Conservation (phyloP, 2,329 filamentous ascomycete genomes). For the Microsporum ferrugineum region DNA sequence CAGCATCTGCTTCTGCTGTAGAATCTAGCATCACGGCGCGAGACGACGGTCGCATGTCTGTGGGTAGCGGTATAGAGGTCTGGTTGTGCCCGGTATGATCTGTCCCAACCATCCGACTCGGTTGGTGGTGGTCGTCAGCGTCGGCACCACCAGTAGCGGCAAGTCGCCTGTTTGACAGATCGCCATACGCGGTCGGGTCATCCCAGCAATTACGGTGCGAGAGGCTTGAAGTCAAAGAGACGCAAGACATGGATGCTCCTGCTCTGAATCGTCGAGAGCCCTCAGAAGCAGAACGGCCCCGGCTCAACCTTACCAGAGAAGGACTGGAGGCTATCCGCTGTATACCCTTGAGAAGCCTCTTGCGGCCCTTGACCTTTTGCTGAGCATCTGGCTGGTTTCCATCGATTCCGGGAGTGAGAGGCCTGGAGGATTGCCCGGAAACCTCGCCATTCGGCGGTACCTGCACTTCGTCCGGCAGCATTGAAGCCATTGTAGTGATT, state of each 20-base stretch:
- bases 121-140: slow-evolving; percentile 41
- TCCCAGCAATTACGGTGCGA: slow-evolving; percentile 44
- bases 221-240: slow-evolving; percentile 47
- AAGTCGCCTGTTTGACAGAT: slow-evolving; percentile 5
- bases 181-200: slow-evolving; percentile 28
- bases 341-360: slow-evolving; percentile 59
- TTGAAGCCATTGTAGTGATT: slow-evolving; percentile 19
- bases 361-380: slow-evolving; percentile 55
- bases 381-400: slow-evolving; percentile 13
- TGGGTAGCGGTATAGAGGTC: slow-evolving; percentile 52
- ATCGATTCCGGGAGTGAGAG: neutral
- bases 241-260: slow-evolving; percentile 55
- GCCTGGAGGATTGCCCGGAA: neutral
- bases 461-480: slow-evolving; percentile 21
- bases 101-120: slow-evolving; percentile 45
- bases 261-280: slow-evolving; percentile 49
- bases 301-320: slow-evolving; percentile 53
- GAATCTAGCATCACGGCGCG: slow-evolving; percentile 20
- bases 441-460: slow-evolving; percentile 25
- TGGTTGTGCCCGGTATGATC: slow-evolving; percentile 31
- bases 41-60: slow-evolving; percentile 44
- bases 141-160: slow-evolving; percentile 26
- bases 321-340: slow-evolving; percentile 74
- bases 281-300: slow-evolving; percentile 47
- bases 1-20: slow-evolving; percentile 14